phyloP scores from a whole-genome alignment of 2,329 filamentous ascomycete genomes.

The Colletotrichum agaves region DNA sequence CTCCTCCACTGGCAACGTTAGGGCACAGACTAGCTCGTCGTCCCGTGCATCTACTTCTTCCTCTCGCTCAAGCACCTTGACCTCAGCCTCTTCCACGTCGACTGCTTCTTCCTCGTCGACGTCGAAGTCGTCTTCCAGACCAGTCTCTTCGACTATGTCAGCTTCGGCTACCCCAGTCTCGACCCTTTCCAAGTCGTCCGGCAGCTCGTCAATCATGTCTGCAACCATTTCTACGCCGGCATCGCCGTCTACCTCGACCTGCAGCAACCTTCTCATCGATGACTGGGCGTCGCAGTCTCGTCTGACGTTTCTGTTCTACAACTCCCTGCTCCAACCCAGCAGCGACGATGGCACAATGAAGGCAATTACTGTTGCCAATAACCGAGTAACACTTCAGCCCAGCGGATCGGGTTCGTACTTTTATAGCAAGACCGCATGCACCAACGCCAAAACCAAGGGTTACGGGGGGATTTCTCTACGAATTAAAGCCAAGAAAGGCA shows the following conservation, averaged over 20 bases:
- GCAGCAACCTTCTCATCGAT: conserved; percentile 61
- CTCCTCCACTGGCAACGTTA: neutral
- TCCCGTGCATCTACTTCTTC: neutral
- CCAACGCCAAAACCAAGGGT: conserved; percentile 53
- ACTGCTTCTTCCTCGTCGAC: neutral
- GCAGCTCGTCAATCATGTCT: conserved; percentile 6
- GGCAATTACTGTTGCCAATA: conserved; percentile 62
- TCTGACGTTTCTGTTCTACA: conserved; percentile 70
- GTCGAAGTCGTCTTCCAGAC: neutral
- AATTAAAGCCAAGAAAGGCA: conserved; percentile 63
- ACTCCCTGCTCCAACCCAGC: conserved; percentile 64
- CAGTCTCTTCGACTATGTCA: neutral
- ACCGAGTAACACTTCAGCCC: conserved; percentile 64
- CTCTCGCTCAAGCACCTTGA: neutral
- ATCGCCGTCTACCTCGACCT: conserved; percentile 42
- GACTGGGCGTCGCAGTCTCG: conserved; percentile 72
- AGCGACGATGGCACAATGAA: conserved; percentile 68
- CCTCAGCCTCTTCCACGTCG: neutral
- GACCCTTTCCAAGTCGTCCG: neutral
- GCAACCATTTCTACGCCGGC: conserved; percentile 5
- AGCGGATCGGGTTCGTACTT: conserved; percentile 63
- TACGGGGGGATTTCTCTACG: conserved; percentile 68
- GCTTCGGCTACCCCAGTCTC: neutral
- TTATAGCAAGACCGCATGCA: conserved; percentile 66
- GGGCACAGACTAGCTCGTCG: neutral